These are phyloP conservation scores for Exutisphaerella laricina DNA, from an alignment of 2,329 filamentous ascomycete species.

Conservation along the genomic window DNA sequence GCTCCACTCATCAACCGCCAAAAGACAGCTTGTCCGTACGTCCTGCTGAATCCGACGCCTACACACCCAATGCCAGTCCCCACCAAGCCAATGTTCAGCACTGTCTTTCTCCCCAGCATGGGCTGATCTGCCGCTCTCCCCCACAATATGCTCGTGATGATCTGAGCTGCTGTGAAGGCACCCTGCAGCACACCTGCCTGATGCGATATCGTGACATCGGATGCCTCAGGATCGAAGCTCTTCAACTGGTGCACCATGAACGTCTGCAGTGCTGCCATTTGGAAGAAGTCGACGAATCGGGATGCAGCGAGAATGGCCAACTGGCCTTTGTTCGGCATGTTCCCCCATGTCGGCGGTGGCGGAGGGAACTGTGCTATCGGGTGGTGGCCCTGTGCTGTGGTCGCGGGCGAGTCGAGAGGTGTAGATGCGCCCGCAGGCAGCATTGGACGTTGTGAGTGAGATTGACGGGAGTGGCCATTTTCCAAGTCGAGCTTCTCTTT, in stretches of 20 bases:
- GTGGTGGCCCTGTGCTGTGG: conserved; percentile 13
- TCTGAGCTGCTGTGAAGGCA: conserved; percentile 40
- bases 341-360: conserved; percentile 35
- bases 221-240: conserved; percentile 39
- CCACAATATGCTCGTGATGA: conserved; percentile 40
- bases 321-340: conserved; percentile 39
- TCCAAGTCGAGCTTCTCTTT: too few relatives aligned
- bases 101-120: conserved; percentile 42
- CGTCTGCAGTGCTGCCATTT: conserved; percentile 41
- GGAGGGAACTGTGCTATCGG: conserved; percentile 16
- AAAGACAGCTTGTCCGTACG: conserved; percentile 38
- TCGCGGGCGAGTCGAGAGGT: conserved; percentile 8
- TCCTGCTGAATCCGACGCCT: conserved; percentile 37
- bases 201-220: conserved; percentile 43
- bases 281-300: conserved; percentile 42
- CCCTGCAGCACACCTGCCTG: conserved; percentile 40
- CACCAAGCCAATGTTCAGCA: conserved; percentile 37
- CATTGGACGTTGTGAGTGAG: conserved; percentile 9
- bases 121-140: conserved; percentile 38
- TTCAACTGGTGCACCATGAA: conserved; percentile 42
- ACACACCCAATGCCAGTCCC: conserved; percentile 37
- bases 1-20: conserved; percentile 39
- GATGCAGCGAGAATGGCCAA: conserved; percentile 37
- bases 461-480: conserved; percentile 17
- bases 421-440: conserved; percentile 20